Conservation (phyloP, 2,329 filamentous ascomycete species). For the Didymella lethalis region DNA sequence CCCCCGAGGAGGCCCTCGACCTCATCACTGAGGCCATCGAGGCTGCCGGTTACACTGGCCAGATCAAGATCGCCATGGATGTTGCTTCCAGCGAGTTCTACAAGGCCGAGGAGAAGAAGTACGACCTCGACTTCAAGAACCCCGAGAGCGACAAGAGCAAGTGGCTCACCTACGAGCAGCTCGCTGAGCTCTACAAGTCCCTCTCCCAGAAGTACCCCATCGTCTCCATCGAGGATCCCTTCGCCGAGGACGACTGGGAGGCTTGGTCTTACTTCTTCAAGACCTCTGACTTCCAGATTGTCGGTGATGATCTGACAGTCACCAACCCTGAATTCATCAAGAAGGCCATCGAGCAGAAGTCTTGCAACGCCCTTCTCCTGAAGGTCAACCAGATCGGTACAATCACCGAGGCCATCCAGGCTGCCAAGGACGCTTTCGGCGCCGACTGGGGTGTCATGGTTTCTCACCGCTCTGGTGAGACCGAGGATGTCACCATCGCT, state of each 20-base stretch:
- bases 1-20: slow-evolving; percentile 93
- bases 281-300: slow-evolving; percentile 97
- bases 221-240: slow-evolving; percentile 98
- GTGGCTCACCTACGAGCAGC: slow-evolving; percentile 98
- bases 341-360: slow-evolving; percentile 99
- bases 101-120: slow-evolving; percentile 95
- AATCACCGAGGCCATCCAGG: slow-evolving; percentile 97
- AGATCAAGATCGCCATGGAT: slow-evolving; percentile 99
- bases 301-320: slow-evolving; percentile 97
- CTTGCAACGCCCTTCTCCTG: slow-evolving; percentile 95
- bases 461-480: slow-evolving; percentile 98
- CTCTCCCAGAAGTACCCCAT: slow-evolving; percentile 97
- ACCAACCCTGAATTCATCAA: slow-evolving; percentile 99
- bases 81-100: slow-evolving; percentile 99
- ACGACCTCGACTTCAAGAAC: slow-evolving; percentile 99
- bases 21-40: slow-evolving; percentile 95
- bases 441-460: slow-evolving; percentile 99
- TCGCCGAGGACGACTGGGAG: slow-evolving; percentile 99
- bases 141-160: slow-evolving; percentile 93
- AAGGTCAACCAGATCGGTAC: slow-evolving; percentile 99
- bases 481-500: slow-evolving; percentile 98
- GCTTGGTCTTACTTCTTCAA: slow-evolving; percentile 99
- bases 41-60: slow-evolving; percentile 91
- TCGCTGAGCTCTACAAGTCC: slow-evolving; percentile 87
- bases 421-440: slow-evolving; percentile 94